Conservation (phyloP, 257 asterid genomes). For the Solanum infundibuliforme region DNA sequence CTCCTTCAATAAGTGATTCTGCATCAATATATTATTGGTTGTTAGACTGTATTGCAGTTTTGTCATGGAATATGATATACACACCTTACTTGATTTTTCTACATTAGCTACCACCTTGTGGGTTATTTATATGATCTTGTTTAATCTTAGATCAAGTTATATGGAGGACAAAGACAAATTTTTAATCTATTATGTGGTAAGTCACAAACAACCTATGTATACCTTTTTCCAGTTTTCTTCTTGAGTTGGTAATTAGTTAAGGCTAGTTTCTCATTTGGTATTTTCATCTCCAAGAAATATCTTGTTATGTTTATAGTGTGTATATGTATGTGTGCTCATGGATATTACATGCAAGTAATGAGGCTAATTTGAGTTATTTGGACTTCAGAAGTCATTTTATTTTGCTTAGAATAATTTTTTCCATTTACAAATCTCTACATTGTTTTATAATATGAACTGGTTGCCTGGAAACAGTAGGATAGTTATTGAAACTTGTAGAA, state of each 20-base stretch:
- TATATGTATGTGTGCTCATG: neutral
- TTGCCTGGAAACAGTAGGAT: neutral
- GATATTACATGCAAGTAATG: neutral
- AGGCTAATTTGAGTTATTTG: neutral
- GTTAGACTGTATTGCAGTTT: constrained; percentile 75
- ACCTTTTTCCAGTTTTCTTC: neutral
- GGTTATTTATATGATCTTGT: constrained; percentile 72
- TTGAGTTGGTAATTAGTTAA: neutral
- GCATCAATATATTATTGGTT: constrained; percentile 18
- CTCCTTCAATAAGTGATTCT: too few species aligned
- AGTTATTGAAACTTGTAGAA: neutral
- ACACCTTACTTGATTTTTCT: constrained; percentile 67
- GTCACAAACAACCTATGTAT: constrained; percentile 6
- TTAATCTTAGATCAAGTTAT: constrained; percentile 52
- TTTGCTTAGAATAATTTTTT: neutral
- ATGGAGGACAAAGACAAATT: constrained; percentile 76
- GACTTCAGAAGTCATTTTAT: neutral
- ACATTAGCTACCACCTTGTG: constrained; percentile 63
- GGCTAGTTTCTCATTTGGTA: neutral
- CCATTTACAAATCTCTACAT: neutral
- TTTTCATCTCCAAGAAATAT: neutral
- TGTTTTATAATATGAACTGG: neutral
- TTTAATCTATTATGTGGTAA: constrained; percentile 56
- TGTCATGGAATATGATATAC: constrained; percentile 77
- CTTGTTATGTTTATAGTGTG: neutral